Evolutionary conservation across 768 basidiomycete genomes (phyloP).

Genomic region (Termitomyces bulborhizus): DNA sequence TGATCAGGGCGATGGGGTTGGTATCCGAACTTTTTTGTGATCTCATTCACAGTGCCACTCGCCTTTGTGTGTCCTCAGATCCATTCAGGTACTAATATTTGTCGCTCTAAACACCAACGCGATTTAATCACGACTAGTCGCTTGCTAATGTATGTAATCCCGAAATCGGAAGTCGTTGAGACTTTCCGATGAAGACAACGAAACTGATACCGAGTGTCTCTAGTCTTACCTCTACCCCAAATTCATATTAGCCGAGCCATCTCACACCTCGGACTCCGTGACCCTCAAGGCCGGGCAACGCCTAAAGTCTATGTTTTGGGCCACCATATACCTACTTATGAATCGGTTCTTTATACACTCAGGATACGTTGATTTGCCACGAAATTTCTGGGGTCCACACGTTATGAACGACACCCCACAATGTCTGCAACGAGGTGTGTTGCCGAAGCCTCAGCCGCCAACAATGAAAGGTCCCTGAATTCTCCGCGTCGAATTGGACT

Average conservation of each 20-base stretch:
- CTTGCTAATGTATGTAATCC: background rate
- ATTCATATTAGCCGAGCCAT: constrained; percentile 2
- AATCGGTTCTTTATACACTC: background rate
- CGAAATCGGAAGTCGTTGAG: constrained; percentile 4
- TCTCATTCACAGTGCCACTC: constrained; percentile 6
- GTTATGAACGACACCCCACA: constrained; percentile 2
- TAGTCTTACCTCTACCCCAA: constrained; percentile 2
- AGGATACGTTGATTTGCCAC: constrained; percentile 8
- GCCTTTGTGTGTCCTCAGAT: constrained; percentile 6
- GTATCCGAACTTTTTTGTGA: background rate
- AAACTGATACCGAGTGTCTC: background rate
- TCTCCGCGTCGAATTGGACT: constrained; percentile 4
- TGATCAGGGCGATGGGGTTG: constrained; percentile 1
- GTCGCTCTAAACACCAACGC: background rate
- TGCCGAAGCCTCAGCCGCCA: background rate
- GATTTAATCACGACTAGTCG: background rate
- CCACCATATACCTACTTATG: constrained; percentile 2
- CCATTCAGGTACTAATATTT: constrained; percentile 2
- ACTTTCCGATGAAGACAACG: constrained; percentile 1
- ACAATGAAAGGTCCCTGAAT: constrained; percentile 10
- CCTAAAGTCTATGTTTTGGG: constrained; percentile 15
- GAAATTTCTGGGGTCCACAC: constrained; percentile 8
- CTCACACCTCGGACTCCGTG: constrained; percentile 11
- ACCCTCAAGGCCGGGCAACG: constrained; percentile 11
- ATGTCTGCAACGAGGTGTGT: constrained; percentile 1